Percentiles rank a stretch among this genome's conserved stretches.
phyloP scores from a whole-genome alignment of 2,329 filamentous ascomycete genomes.

The Byssothecium circinans region DNA sequence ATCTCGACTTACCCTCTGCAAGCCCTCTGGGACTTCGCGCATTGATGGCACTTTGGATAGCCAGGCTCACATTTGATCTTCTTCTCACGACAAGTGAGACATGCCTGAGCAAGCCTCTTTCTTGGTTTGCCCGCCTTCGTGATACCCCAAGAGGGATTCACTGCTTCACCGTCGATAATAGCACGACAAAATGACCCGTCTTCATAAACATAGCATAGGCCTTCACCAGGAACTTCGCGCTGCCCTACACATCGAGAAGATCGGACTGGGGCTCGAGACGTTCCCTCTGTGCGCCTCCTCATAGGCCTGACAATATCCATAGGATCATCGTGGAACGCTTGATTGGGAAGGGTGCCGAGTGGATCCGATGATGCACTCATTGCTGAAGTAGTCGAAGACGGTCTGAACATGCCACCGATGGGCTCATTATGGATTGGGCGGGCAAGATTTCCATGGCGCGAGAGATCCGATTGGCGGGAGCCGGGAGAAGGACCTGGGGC shows the following conservation, averaged over 20 bases:
- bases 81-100: conserved; percentile 90
- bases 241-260: conserved; percentile 42
- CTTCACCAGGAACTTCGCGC: conserved; percentile 72
- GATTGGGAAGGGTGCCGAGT: conserved; percentile 14
- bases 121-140: conserved; percentile 93
- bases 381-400: conserved; percentile 25
- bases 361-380: conserved; percentile 26
- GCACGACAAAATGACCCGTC: conserved; percentile 82
- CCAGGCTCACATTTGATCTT: conserved; percentile 97
- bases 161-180: conserved; percentile 79
- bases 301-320: conserved; percentile 31
- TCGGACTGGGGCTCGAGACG: conserved; percentile 35
- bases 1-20: conserved; percentile 65
- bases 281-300: conserved; percentile 39
- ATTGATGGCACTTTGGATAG: conserved; percentile 83
- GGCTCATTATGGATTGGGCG: conserved; percentile 26
- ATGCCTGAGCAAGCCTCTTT: conserved; percentile 89
- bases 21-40: conserved; percentile 83
- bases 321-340: conserved; percentile 30
- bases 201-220: conserved; percentile 82
- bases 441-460: conserved; percentile 26
- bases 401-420: conserved; percentile 22
- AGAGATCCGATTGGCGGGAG: conserved; percentile 23
- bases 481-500: conserved; percentile 25
- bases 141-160: conserved; percentile 90